Base-by-base conservation (phyloP, 1,139 yeast genomes). In the Pichia norvegensis region DNA sequence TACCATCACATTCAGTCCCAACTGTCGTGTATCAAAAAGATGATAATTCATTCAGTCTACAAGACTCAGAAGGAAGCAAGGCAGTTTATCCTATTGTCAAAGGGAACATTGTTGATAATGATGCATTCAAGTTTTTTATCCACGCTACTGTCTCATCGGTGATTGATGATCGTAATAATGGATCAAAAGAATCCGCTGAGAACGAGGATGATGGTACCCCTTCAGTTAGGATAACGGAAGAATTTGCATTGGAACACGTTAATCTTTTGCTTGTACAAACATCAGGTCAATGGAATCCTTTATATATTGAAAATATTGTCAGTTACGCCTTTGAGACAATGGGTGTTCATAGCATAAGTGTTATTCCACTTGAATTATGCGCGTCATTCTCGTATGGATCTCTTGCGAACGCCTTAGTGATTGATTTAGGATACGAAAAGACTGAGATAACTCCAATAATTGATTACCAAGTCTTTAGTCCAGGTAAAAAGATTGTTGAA, bases 401-500 rank as follows among this genome's bases (percentile, higher is more conserved):
- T 8, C 48, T 54, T 33, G 53, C 62, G 19, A 66, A 73, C 51
- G 76, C 92, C 1, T 65, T 83, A 36, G 86, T 92, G 21, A 79
- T 92, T 40, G 95, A 92, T 63, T 73, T 92, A 39, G 97, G 97
- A 20, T 69, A 72, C 49, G 78, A 81, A 38, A 76, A 80, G 55
- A 78, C 87, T 2, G 95, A 87, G 60, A 71, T 92, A 36, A 73
- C 82, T 6, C 94, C 96, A 1, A 78, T 92, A 22, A 66, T 85
- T 40, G 94, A 85, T 48, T 85, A 78, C 57, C 79, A 79, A 49
- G 50, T 55, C 11, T 54, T 52, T 42, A 33, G 50, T 4, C 58
- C 59, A n/a, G 53, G 54, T n/a, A 81, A 88, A 2, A 69, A 74
- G 33, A 67, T 68, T 44, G 68, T 73, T 19, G 61, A 80, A 33